Evolutionary conservation across 129 eudicot species (phyloP).

Genomic region (Artemisia tridentata): DNA sequence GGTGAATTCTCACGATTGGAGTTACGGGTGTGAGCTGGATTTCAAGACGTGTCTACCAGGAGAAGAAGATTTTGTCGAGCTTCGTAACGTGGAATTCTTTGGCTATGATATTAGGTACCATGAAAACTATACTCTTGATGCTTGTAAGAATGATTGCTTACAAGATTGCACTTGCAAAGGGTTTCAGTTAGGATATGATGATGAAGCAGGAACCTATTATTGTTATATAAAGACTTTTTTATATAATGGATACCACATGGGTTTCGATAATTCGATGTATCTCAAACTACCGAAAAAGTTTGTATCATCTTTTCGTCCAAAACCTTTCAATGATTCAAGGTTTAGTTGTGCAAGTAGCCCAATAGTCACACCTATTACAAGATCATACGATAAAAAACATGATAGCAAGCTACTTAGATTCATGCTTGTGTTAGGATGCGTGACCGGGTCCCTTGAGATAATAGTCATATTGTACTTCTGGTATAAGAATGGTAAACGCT

Average conservation of each 20-base stretch:
- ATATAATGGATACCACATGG: conserved; percentile 30
- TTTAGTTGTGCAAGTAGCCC: conserved; percentile 3
- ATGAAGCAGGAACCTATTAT: conserved; percentile 22
- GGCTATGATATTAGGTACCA: conserved; percentile 15
- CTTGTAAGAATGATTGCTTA: conserved; percentile 31
- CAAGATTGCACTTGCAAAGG: conserved; percentile 31
- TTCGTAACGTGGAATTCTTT: conserved; percentile 20
- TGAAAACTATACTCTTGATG: conserved; percentile 21
- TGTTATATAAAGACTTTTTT: conserved; percentile 29
- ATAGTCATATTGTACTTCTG: conserved; percentile 23
- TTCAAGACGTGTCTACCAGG: conserved; percentile 17
- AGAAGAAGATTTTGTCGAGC: conserved; percentile 23
- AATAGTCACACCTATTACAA: neutral
- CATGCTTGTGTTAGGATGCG: conserved; percentile 25
- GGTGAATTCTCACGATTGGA: conserved; percentile 39
- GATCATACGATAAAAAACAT: conserved; percentile 24
- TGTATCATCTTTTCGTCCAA: conserved; percentile 8
- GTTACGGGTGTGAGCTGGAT: conserved; percentile 42
- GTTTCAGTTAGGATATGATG: conserved; percentile 24
- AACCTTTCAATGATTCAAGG: neutral
- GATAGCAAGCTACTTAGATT: conserved; percentile 20
- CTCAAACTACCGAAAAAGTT: conserved; percentile 27
- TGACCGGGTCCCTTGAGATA: conserved; percentile 31
- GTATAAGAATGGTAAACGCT: neutral
- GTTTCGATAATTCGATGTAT: conserved; percentile 23